Base-by-base conservation (phyloP, 345 rosid species). In the Fremontodendron californicum region DNA sequence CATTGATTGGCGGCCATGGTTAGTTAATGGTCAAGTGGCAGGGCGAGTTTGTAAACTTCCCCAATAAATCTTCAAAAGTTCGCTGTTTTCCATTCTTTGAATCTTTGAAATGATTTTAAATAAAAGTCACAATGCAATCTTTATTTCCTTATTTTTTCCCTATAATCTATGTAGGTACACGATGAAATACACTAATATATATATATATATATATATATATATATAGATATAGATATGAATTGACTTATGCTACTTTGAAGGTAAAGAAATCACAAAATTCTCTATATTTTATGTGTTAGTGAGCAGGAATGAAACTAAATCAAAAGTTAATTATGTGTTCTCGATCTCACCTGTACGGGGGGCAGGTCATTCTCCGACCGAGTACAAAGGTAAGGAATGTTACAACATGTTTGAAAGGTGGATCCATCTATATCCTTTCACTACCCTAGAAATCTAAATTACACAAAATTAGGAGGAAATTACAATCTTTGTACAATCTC, bases 351-450 rank as follows among this genome's bases (percentile, higher is more conserved):
- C 23, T 27, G 0, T 19, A 12, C 51, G 66, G 70, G 80, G 80
- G 6, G 74, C 48, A 25, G 61, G 80, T 10, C 76, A 70, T 21
- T 70, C 75, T 10, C 67, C 79, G 3, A 73, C 75, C 2, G 75
- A 77, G 67, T 77, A 57, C 31, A 77, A 67, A 75, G 69, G 75
- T 29, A 48, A 55, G 43, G 58, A 78, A 16, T 78, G 80, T 33
- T 70, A 42, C 49, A 64, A 51, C 10, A 71, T 71, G 79, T 35
- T 61, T 42, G 61, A 74, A 40, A 74, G 81, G 74, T 79, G 78
- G 78, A 66, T 40, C 31, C 29, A 40, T 66, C 15, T 15, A 16
- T 66, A 40, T 21, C 51, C 71, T 66, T 9, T 40, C 1, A 33
- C 2, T 33, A 33, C 1, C 35, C 35, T 33, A 33, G 3, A 3